Conservation (phyloP, 768 basidiomycete genomes). For the Amanita exitialis region DNA sequence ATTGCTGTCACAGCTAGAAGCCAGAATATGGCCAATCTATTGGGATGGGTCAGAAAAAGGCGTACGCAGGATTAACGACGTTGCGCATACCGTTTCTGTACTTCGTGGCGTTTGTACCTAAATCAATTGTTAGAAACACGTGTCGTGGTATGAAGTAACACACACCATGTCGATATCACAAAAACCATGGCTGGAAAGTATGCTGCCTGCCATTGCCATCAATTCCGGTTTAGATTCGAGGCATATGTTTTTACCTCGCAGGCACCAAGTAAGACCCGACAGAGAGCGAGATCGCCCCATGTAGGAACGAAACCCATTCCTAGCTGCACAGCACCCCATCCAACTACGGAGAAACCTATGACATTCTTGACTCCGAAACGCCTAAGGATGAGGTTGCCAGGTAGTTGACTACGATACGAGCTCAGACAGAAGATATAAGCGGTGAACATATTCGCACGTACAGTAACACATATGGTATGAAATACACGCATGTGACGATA, state of each 20-base stretch:
- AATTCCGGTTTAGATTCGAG: not conserved
- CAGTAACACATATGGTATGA: conserved; percentile 35
- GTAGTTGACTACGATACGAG: conserved; percentile 27
- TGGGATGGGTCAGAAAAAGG: not conserved
- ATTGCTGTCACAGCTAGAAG: conserved; percentile 28
- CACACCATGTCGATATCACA: conserved; percentile 35
- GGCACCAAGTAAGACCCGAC: conserved; percentile 33
- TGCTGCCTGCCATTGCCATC: conserved; percentile 21
- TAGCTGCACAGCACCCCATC: conserved; percentile 34
- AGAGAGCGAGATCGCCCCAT: conserved; percentile 29
- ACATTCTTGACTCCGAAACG: conserved; percentile 34
- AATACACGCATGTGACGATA: conserved; percentile 32
- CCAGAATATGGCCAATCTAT: conserved; percentile 22
- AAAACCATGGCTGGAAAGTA: conserved; percentile 37
- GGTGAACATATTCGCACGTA: conserved; percentile 12
- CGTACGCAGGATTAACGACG: conserved; percentile 1
- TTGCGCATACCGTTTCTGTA: conserved; percentile 27
- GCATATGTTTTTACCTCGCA: conserved; percentile 24
- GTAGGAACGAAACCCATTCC: conserved; percentile 34
- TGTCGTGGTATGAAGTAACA: not conserved
- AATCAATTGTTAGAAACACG: not conserved
- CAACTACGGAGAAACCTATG: conserved; percentile 28
- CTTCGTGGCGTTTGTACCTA: conserved; percentile 37
- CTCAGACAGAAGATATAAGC: not conserved
- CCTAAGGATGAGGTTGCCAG: conserved; percentile 33